Evolutionary conservation across 164 flowering plant genomes (phyloP).

Genomic region (Piper longum): DNA sequence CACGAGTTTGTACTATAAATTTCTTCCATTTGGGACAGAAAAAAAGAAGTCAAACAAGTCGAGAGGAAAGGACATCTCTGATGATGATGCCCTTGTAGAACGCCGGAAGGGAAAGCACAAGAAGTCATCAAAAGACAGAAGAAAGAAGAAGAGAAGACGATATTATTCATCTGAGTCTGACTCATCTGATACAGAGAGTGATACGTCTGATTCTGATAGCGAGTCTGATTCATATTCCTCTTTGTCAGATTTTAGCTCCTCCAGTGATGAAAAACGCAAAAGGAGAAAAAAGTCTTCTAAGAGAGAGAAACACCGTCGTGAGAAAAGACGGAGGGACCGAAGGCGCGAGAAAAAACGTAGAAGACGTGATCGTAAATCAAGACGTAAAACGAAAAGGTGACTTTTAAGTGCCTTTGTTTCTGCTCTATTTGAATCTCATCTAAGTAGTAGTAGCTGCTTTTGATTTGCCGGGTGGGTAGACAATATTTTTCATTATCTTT

Average conservation of each 20-base stretch:
- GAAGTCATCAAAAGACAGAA: conserved; percentile 50
- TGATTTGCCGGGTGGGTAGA: not conserved
- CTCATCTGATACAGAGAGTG: conserved; percentile 65
- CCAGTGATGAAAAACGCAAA: conserved; percentile 73
- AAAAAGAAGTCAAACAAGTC: conserved; percentile 41
- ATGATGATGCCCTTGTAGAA: conserved; percentile 34
- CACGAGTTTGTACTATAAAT: too few species aligned
- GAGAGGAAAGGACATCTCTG: conserved; percentile 45
- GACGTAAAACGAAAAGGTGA: conserved; percentile 69
- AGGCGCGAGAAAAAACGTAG: conserved; percentile 56
- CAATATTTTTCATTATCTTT: too few species aligned
- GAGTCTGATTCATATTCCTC: conserved; percentile 51
- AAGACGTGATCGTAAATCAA: conserved; percentile 62
- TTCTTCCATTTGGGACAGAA: conserved; percentile 22
- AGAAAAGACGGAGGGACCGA: conserved; percentile 44
- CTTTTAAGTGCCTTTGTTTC: not conserved
- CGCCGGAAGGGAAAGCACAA: conserved; percentile 55
- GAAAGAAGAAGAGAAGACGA: conserved; percentile 56
- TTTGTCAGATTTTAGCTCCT: conserved; percentile 59
- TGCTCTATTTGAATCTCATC: not conserved
- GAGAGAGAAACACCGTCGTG: conserved; percentile 50
- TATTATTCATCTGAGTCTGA: conserved; percentile 75
- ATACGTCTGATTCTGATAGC: conserved; percentile 50
- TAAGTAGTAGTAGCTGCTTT: not conserved
- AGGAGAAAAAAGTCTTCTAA: conserved; percentile 74